Evolutionary conservation across 2,329 filamentous ascomycete species (phyloP).

Genomic region (Diplodia sapinea): DNA sequence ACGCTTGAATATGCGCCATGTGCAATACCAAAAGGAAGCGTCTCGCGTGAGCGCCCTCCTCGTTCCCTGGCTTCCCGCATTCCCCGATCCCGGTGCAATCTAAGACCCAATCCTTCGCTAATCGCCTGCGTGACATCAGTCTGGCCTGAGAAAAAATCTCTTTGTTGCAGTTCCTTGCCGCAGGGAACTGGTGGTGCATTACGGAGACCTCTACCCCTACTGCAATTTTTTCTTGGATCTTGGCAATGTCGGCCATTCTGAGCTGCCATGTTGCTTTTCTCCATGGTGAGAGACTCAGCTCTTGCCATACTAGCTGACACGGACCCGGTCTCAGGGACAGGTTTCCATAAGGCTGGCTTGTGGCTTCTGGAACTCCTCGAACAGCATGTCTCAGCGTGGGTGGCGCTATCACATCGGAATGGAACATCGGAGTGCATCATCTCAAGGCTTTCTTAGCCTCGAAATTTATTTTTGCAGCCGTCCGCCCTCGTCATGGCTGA

Average conservation of each 20-base stretch:
- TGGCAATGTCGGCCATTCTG: background rate
- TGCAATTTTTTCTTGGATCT: background rate
- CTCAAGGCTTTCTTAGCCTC: constrained; percentile 9
- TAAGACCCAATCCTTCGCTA: constrained; percentile 25
- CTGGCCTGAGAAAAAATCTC: background rate
- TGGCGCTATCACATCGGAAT: constrained; percentile 18
- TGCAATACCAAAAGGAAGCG: constrained; percentile 9
- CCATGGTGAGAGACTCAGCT: background rate
- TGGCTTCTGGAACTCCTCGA: constrained; percentile 26
- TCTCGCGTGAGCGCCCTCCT: constrained; percentile 15
- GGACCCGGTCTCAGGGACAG: background rate
- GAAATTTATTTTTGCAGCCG: constrained; percentile 14
- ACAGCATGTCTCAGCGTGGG: constrained; percentile 9
- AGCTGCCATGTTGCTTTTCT: background rate
- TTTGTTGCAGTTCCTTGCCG: background rate
- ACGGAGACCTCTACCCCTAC: background rate
- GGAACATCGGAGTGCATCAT: background rate
- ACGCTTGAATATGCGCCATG: constrained; percentile 24
- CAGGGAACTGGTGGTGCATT: background rate
- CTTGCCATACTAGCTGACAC: background rate
- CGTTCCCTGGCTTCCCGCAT: constrained; percentile 20
- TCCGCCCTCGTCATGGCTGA: constrained; percentile 17
- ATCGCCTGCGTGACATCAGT: constrained; percentile 15
- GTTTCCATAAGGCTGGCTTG: constrained; percentile 16
- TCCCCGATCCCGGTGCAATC: constrained; percentile 26